Evolutionary conservation across 1,284 basidiomycete genomes (phyloP).

Genomic region (Pseudozyma pruni): DNA sequence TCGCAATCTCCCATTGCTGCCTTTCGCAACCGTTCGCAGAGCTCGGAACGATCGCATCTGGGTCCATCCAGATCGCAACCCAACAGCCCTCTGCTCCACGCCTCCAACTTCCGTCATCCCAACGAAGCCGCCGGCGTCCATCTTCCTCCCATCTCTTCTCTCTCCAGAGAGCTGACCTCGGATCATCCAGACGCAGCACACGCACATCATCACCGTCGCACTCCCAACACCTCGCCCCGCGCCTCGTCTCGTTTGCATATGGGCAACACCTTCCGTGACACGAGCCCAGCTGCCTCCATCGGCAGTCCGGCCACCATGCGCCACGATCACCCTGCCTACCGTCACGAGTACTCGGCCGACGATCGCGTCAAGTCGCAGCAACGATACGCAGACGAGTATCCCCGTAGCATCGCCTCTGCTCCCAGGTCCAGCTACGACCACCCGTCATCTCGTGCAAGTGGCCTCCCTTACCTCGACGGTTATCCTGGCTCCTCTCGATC

Average conservation of each 20-base stretch:
- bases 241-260: constrained; percentile 29
- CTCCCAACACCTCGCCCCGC: constrained; percentile 41
- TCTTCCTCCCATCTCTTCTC: constrained; percentile 45
- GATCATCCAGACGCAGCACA: constrained; percentile 29
- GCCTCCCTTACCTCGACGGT: constrained; percentile 12
- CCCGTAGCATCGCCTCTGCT: constrained; percentile 30
- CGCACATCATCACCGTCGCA: constrained; percentile 35
- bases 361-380: constrained; percentile 30
- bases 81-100: constrained; percentile 38
- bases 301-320: constrained; percentile 43
- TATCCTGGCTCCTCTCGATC: constrained; percentile 10
- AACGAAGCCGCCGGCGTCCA: constrained; percentile 28
- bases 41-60: constrained; percentile 39
- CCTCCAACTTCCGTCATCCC: constrained; percentile 36
- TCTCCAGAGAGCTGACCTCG: constrained; percentile 34
- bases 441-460: constrained; percentile 12
- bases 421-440: constrained; percentile 28
- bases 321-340: constrained; percentile 28
- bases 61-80: constrained; percentile 45
- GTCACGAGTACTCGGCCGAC: constrained; percentile 32
- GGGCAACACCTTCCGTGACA: constrained; percentile 46
- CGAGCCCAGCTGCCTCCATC: constrained; percentile 38
- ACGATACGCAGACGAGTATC: constrained; percentile 30
- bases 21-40: constrained; percentile 40
- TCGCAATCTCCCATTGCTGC: constrained; percentile 47